A percentile compares a stretch with the other conserved stretches of the same genome.
Evolutionary conservation across 305 asterid genomes (phyloP).

Genomic region (Rubia balearica): DNA sequence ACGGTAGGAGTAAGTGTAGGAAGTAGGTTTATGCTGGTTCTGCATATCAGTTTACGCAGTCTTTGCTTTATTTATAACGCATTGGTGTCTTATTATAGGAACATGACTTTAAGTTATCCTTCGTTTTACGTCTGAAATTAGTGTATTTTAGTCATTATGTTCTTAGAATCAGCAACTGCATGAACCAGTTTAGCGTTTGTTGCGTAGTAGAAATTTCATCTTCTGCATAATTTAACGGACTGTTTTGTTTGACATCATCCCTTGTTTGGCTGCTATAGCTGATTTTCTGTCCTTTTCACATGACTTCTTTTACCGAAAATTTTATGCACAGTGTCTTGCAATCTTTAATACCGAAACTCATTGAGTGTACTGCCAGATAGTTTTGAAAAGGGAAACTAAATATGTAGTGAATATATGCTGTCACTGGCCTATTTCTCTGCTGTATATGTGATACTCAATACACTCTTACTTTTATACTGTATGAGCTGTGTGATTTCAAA

Average conservation of each 20-base stretch:
- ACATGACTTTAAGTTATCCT: neutral
- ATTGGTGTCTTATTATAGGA: neutral
- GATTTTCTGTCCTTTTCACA: neutral
- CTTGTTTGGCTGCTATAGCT: neutral
- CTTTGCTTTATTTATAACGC: neutral
- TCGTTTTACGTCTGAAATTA: neutral
- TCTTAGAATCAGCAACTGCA: neutral
- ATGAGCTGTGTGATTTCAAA: neutral
- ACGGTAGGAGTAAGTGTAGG: neutral
- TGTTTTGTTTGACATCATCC: neutral
- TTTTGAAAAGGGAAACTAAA: neutral
- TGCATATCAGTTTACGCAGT: neutral
- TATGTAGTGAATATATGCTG: neutral
- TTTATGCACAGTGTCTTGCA: neutral
- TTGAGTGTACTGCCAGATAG: neutral
- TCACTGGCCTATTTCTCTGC: neutral
- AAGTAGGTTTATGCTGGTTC: neutral
- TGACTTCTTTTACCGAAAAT: neutral
- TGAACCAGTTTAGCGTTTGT: neutral
- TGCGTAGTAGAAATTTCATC: neutral
- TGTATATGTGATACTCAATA: neutral
- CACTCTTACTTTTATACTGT: conserved; percentile 2
- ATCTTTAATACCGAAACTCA: neutral
- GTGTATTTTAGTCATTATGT: neutral
- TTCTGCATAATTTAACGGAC: neutral